Conservation (phyloP, 1,139 yeast genomes). For the Saccharomyces hybrid region DNA sequence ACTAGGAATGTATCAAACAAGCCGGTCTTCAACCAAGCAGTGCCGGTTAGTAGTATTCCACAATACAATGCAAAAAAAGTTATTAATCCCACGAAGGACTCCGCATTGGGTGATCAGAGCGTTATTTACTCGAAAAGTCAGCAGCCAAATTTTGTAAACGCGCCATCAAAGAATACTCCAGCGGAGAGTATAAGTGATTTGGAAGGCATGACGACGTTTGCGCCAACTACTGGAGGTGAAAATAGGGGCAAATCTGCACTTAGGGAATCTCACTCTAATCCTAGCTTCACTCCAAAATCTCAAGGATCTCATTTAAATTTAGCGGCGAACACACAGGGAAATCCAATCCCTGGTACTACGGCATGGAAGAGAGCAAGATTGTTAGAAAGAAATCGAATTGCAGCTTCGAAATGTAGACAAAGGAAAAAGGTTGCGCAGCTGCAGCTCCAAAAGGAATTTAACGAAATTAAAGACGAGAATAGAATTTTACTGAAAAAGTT, state of each 20-base stretch:
- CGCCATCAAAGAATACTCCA: not conserved
- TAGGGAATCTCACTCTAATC: not conserved
- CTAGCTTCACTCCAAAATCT: not conserved
- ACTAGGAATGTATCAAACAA: not conserved
- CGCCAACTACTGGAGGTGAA: not conserved
- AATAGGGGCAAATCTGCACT: not conserved
- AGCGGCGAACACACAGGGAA: constrained; percentile 30
- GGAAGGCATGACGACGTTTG: not conserved
- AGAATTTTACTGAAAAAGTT: constrained; percentile 37
- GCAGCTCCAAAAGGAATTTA: constrained; percentile 52
- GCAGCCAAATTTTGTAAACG: not conserved
- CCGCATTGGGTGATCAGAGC: not conserved
- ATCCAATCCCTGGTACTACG: constrained; percentile 70
- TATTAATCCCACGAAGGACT: not conserved
- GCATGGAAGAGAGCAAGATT: constrained; percentile 71
- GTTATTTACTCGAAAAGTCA: not conserved
- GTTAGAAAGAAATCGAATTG: constrained; percentile 61
- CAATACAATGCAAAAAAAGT: not conserved
- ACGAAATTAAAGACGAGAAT: constrained; percentile 41
- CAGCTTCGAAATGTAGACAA: constrained; percentile 72
- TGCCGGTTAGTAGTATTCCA: not conserved
- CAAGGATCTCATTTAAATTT: constrained; percentile 1
- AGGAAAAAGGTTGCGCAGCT: constrained; percentile 65
- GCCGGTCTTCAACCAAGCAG: constrained; percentile 2
- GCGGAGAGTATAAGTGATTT: not conserved